Evolutionary conservation across 2,329 filamentous ascomycete species (phyloP), one percentile per base, ranked within the genome.

Genomic region (Cladosporium sp.): DNA sequence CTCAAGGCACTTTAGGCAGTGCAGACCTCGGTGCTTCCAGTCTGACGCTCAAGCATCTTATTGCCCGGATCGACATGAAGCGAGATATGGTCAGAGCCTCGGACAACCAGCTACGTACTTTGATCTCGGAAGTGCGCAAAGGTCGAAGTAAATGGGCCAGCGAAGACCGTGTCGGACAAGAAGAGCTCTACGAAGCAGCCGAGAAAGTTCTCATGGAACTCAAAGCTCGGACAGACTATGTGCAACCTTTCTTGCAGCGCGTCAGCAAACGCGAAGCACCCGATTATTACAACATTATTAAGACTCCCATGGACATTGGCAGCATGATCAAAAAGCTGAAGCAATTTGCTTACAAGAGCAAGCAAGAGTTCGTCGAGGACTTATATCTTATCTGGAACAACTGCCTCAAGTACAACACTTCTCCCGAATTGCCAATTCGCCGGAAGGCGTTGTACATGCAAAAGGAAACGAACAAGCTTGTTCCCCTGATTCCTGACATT

Each of bases 71-170:
- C 70, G 94, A 99, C 74, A 85, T 90, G 75, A 94, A 97, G 77
- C 88, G 94, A 69, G 88, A 91, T 64, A 86, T 90, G 77, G 93
- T 99, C 55, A 85, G 87, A 72, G 93, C 94, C 17, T 96, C 92
- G 1, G 94, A 99, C 76, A 89, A 92, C 22, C 93, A 99, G 71
- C 80, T 99, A 60, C 86, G 94, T 60, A 90, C 88, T 51, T 78
- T 99, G 60, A 96, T 99, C 84, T 97, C 94, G 68, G 94, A 99
- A 74, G 94, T 99, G 17, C 86, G 94, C 64, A 99, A 97, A 75
- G 97, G 97, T 67, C 84, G 94, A 68, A 97, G 93, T 75, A 99
- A 99, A 76, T 99, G 94, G 94, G 93, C 94, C 3, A 97, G 89
- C 72, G 94, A 97, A 74, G 94, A 99, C 67, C 94, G 95, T 66